A percentile compares a stretch with the other conserved stretches of the same genome.
Evolutionary conservation across 73 alveolate species (phyloP).

Genomic region (Paramecium primaurelia): DNA sequence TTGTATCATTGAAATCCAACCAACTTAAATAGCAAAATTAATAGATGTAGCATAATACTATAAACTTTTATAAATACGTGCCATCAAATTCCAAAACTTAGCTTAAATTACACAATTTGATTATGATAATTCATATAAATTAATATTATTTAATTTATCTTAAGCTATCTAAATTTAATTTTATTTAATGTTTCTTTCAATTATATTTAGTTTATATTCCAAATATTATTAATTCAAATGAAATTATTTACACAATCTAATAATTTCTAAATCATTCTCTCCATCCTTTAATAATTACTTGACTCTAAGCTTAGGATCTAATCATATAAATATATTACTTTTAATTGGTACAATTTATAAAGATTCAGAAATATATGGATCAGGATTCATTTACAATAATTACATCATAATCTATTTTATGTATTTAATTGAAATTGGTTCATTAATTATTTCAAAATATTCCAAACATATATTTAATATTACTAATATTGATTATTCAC

Average conservation of each 20-base stretch:
- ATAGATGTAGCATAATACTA: not conserved
- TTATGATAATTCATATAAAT: not conserved
- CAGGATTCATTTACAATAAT: slow-evolving; percentile 27
- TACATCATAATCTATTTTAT: not conserved
- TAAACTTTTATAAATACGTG: not conserved
- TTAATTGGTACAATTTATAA: not conserved
- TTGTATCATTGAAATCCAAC: not conserved
- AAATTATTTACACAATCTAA: not conserved
- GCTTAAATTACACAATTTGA: slow-evolving; percentile 9
- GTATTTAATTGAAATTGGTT: not conserved
- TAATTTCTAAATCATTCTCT: not conserved
- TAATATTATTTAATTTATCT: not conserved
- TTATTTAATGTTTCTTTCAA: not conserved
- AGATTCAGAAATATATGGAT: slow-evolving; percentile 9
- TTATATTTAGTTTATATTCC: not conserved
- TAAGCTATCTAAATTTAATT: not conserved
- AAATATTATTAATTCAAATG: not conserved
- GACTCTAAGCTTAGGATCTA: not conserved
- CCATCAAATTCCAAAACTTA: not conserved
- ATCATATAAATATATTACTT: not conserved
- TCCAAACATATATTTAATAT: not conserved
- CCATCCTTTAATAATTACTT: not conserved
- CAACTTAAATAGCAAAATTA: not conserved
- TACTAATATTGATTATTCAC: not conserved
- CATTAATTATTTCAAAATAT: not conserved